Evolutionary conservation across 2,329 filamentous ascomycete species (phyloP), one percentile per base, ranked within the genome.

Genomic region (Ciborinia camelliae): DNA sequence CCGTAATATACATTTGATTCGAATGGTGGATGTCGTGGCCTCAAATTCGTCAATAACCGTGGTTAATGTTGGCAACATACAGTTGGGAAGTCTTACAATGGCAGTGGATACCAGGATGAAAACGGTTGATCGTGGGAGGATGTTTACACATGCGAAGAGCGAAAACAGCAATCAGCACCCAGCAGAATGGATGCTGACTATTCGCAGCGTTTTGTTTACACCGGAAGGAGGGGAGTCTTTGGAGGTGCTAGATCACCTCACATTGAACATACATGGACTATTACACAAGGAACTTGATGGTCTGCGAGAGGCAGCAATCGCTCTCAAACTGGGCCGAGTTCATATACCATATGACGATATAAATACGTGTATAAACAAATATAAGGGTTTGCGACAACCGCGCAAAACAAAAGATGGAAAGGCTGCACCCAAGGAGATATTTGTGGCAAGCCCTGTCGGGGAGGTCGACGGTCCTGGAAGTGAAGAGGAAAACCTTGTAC

Each of bases 271-370:
- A 54, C 93, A 99, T 76, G 95, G 96, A 7, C 88, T 96, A 67
- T 80, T 99, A 35, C 92, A 96, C 77, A 89, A 91, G 69, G 87
- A 92, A 45, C 80, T 92, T 52, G 91, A 97, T 68, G 95, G 94
- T 0, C 82, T 99, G 39, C 87, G 92, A 66, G 95, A 99, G 79
- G 90, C 93, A 0, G 91, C 93, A 1, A 87, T 99, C 66, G 89
- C 92, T 0, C 80, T 98, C 68, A 99, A 99, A 77, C 82, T 97
- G 45, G 95, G 96, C 20, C 87, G 94, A 63, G 82, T 99, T 18
- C 93, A 96, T 74, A 82, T 99, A 23, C 95, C 95, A 0, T 92
- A 90, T 73, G 95, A 99, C 73, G 93, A 98, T 73, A 80, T 98
- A 51, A 81, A 84, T 63, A 80, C 82, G 23, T 91, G 88, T 73